phyloP scores from a whole-genome alignment of 176 grass and related monocot species.

The Typha latifolia region DNA sequence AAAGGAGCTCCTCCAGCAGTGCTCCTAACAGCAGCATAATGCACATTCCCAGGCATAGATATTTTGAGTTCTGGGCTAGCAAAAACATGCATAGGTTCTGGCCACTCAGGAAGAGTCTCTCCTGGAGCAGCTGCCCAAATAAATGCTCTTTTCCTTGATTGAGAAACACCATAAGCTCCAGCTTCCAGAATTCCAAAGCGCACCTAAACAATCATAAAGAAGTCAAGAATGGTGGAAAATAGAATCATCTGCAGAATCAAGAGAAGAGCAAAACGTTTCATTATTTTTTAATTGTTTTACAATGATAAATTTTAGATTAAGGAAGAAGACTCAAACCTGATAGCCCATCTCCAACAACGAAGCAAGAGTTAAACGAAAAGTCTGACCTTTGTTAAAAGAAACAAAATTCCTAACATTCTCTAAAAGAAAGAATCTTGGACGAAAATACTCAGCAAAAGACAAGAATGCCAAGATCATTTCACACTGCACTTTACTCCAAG shows the following conservation, averaged over 20 bases:
- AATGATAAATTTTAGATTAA: not conserved
- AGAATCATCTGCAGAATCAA: not conserved
- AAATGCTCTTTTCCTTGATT: conserved; percentile 94
- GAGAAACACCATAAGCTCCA: conserved; percentile 82
- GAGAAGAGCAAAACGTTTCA: not conserved
- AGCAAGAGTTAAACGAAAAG: conserved; percentile 82
- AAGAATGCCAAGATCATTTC: conserved; percentile 99
- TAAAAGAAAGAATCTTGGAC: conserved; percentile 85
- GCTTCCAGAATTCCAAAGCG: conserved; percentile 97
- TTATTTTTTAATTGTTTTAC: too few species aligned
- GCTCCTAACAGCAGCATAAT: conserved; percentile 68
- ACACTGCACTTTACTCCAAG: conserved; percentile 98
- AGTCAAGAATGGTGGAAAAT: not conserved
- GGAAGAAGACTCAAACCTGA: conserved; percentile 50
- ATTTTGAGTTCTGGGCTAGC: conserved; percentile 77
- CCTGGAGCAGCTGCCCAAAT: conserved; percentile 94
- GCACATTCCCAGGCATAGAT: conserved; percentile 56
- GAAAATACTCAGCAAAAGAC: conserved; percentile 92
- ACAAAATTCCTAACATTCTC: conserved; percentile 99
- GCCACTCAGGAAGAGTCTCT: conserved; percentile 90
- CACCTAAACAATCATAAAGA: conserved; percentile 40
- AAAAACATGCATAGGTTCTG: conserved; percentile 93
- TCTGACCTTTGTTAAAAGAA: conserved; percentile 98
- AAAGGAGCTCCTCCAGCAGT: conserved; percentile 82
- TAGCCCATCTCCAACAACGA: conserved; percentile 96